phyloP scores from a whole-genome alignment of 1,284 basidiomycete genomes.

The Irpex sp. region DNA sequence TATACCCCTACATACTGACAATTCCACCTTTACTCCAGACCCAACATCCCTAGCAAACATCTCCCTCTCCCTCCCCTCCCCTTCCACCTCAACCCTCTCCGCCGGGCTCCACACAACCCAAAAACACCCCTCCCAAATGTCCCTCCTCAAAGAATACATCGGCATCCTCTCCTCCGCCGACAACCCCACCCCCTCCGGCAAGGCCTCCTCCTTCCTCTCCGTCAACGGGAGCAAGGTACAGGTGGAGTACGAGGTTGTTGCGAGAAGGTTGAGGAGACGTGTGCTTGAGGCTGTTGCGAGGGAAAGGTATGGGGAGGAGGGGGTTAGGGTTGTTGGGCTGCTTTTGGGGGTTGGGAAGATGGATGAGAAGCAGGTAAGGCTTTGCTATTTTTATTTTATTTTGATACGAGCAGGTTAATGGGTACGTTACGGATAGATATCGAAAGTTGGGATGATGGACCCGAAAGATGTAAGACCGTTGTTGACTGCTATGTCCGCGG shows the following conservation, averaged over 20 bases:
- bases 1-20: no score
- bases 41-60: constrained; percentile 59
- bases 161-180: constrained; percentile 73
- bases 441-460: constrained; percentile 89
- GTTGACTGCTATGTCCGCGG: constrained; percentile 72
- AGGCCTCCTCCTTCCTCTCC: constrained; percentile 62
- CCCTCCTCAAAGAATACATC: constrained; percentile 70
- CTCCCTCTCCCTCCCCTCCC: constrained; percentile 44
- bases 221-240: constrained; percentile 67
- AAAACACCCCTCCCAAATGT: constrained; percentile 52
- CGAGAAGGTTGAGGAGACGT: constrained; percentile 63
- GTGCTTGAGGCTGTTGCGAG: constrained; percentile 78
- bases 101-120: no score
- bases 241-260: constrained; percentile 79
- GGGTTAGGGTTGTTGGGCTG: constrained; percentile 79
- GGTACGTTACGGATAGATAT: constrained; percentile 67
- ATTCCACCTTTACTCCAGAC: constrained; percentile 32
- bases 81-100: no score
- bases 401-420: no score
- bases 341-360: constrained; percentile 89
- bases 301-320: constrained; percentile 82
- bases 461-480: constrained; percentile 83
- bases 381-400: no score
- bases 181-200: constrained; percentile 69
- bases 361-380: constrained; percentile 90